Evolutionary conservation across 768 basidiomycete species (phyloP), one percentile per base, ranked within the genome.

Genomic region (Boletales sp.): DNA sequence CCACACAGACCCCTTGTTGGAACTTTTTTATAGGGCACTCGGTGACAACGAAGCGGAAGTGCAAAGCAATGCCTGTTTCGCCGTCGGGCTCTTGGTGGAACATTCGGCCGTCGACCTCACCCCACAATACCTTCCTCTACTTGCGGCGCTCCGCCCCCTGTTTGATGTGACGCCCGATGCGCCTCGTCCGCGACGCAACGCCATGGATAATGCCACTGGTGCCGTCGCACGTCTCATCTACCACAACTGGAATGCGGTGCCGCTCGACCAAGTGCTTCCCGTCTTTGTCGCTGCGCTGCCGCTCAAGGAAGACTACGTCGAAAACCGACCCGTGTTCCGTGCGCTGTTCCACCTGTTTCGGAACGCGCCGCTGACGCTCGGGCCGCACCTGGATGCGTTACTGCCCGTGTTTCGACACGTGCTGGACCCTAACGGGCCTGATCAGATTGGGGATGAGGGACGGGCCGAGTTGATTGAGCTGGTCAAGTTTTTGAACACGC

Each of bases 191-290:
- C 75, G 74, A 39, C 70, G 91, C 54, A 94, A 94, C 65, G 94
- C 94, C 17, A 86, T 86, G 55, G 96, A 99, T 71, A 99, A 99
- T 67, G 96, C 96, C n/a, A 81, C 87, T 8, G 96, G 96, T 39
- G 90, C 94, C 21, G 89, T 98, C 46, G 83, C 84, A 5, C 86
- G 96, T 14, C 78, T 98, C 65, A 87, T 98, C 63, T 66, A 83
- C 60, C 87, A 87, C 64, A 94, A 93, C 69, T 71, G 78, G 5
- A 65, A 73, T 12, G 91, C 86, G 13, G 70, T 98, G 15, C 95
- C 95, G 21, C 83, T 97, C 35, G 90, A 93, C 44, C 86, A 92
- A 69, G 92, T 96, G 45, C 80, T 97, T 11, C 92, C 93, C 2
- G 75, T 90, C 46, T 82, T 98, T 64, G 70, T 96, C 50, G 76